Conservation (phyloP, 768 basidiomycete species). For the Xerocomellus chrysenteron region DNA sequence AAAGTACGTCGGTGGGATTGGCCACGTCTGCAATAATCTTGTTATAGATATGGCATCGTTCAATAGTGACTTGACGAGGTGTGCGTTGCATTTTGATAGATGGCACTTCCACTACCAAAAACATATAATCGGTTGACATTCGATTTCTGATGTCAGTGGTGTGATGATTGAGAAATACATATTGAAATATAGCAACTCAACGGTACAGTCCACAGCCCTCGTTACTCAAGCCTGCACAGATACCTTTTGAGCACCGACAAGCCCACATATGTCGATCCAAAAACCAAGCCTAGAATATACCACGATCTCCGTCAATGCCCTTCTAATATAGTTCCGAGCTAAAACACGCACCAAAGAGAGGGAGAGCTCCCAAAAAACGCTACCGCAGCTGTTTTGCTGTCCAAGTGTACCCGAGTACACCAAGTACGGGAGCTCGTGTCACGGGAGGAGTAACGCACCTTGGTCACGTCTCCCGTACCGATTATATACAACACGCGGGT, state of each 20-base stretch:
- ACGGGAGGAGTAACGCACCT: constrained; percentile 25
- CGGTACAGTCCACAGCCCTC: not conserved
- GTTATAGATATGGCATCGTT: too few species aligned
- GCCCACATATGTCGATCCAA: constrained; percentile 17
- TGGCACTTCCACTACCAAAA: too few species aligned
- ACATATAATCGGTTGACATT: too few species aligned
- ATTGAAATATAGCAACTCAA: not conserved
- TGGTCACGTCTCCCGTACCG: constrained; percentile 39
- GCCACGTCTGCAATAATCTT: too few species aligned
- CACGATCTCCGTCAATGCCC: not conserved
- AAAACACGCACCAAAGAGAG: constrained; percentile 13
- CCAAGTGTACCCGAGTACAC: not conserved
- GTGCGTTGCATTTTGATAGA: too few species aligned
- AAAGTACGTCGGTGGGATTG: too few species aligned
- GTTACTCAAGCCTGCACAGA: not conserved
- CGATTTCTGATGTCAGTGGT: not conserved
- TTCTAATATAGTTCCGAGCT: not conserved
- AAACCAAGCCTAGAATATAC: constrained; percentile 10
- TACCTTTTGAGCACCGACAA: constrained; percentile 3
- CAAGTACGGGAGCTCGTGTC: not conserved
- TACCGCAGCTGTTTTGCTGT: constrained; percentile 17
- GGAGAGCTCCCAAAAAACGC: constrained; percentile 11
- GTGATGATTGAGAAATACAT: not conserved
- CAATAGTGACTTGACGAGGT: too few species aligned
- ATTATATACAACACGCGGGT: constrained; percentile 42